phyloP scores from a whole-genome alignment of 805 yeast genomes.

The Grigorovia transvaalensis region DNA sequence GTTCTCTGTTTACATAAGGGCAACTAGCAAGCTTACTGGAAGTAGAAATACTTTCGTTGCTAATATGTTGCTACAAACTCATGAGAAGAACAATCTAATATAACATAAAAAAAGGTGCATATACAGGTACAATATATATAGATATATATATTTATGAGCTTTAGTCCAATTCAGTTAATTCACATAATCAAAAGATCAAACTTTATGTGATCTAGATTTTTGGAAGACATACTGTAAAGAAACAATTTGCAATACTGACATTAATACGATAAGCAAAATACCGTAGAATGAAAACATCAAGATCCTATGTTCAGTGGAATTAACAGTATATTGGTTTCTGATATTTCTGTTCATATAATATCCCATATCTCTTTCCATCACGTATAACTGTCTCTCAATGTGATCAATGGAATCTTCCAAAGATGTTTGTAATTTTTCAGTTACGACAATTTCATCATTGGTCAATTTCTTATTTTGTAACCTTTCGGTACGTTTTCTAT shows the following conservation, averaged over 20 bases:
- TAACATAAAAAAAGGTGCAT: no score
- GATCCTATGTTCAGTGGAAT: conserved; percentile 52
- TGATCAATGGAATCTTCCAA: conserved; percentile 36
- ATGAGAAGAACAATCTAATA: no score
- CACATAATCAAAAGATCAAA: conserved; percentile 22
- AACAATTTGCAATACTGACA: conserved; percentile 60
- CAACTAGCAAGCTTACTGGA: no score
- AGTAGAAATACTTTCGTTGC: no score
- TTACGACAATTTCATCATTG: conserved; percentile 9
- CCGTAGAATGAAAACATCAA: conserved; percentile 58
- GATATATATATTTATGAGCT: no score
- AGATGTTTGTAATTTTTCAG: conserved; percentile 17
- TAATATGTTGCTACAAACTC: no score
- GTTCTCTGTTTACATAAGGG: no score
- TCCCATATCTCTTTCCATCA: conserved; percentile 50
- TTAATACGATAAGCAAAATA: conserved; percentile 51
- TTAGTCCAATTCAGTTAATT: not conserved
- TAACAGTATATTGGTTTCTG: conserved; percentile 76
- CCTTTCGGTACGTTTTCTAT: conserved; percentile 37
- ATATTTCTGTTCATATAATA: conserved; percentile 84
- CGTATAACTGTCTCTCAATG: conserved; percentile 51
- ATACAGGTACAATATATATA: no score
- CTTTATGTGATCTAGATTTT: conserved; percentile 58
- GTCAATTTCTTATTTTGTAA: conserved; percentile 12
- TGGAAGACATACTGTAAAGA: conserved; percentile 64